Evolutionary conservation across 352 stramenopile species (phyloP), one percentile per base, ranked within the genome.

Genomic region (Pythium graminicola): DNA sequence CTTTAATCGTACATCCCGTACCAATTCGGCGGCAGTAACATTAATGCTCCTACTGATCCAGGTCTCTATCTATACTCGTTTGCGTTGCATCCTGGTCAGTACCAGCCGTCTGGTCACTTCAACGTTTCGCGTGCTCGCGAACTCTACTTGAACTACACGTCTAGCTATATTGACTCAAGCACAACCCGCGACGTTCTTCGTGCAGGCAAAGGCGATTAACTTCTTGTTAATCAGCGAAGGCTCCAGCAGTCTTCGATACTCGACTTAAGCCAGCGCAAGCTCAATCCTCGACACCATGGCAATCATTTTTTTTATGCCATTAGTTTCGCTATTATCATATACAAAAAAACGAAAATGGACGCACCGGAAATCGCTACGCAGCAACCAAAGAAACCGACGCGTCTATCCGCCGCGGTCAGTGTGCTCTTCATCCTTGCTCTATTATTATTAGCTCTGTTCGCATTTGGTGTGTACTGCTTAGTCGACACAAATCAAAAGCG

Each of bases 81-180:
- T n/a, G 16, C 24, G 17, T 29, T 49, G 3, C 36, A 57, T 20
- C 42, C 50, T 14, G 24, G 9, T 27, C 9, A 36, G 6, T 33
- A 57, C 29, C 50, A 57, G 42, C 50, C 50, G 6, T 50, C 35
- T 8, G 50, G 50, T 24, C 50, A 57, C 29, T 57, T 57, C 50
- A 57, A 57, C 36, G 27, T 50, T 17, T 57, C 50, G 6, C 33
- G 50, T 28, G 50, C 50, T 28, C 50, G 50, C 19, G 50, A 57
- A 24, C 20, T 51, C 13, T 57, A 51, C 24, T 22, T 57, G 5
- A 57, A 49, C 29, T 57, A 51, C 27, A 51, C 27, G n/a, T 50
- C 50, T 4, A 46, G 16, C 16, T 57, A 29, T 32, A 57, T 50
- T 27, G 27, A 19, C 14, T 51, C 50, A 14, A 41, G 40, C 20